Percentiles rank a stretch among this genome's conserved stretches.
Conservation (phyloP, 2,329 filamentous ascomycete genomes). For the Aspergillus sclerotialis region DNA sequence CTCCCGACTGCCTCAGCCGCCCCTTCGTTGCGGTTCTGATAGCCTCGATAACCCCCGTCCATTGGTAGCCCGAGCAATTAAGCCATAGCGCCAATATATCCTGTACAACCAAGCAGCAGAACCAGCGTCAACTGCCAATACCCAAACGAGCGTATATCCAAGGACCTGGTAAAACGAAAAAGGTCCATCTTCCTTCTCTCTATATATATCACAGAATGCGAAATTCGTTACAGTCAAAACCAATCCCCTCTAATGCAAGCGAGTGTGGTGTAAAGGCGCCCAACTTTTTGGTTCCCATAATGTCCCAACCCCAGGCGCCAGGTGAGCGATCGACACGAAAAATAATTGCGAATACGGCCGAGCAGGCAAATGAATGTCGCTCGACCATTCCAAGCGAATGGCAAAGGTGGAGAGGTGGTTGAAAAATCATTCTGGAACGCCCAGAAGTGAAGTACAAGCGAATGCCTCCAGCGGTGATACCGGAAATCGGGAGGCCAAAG, state of each 20-base stretch:
- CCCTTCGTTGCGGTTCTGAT: not conserved
- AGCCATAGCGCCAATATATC: not conserved
- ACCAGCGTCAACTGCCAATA: not conserved
- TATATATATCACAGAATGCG: constrained; percentile 28
- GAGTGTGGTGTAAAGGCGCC: constrained; percentile 31
- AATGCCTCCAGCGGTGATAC: constrained; percentile 26
- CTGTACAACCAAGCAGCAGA: not conserved
- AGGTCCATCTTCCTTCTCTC: constrained; percentile 8
- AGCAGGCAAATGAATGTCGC: constrained; percentile 20
- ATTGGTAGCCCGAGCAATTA: not conserved
- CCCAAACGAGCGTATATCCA: constrained; percentile 4
- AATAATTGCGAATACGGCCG: constrained; percentile 26
- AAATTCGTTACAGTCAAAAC: constrained; percentile 20
- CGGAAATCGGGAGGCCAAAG: not conserved
- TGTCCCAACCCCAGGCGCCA: constrained; percentile 28
- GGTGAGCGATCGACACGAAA: constrained; percentile 35
- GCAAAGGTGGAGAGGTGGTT: no score
- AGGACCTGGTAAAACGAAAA: constrained; percentile 3
- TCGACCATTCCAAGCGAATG: constrained; percentile 23
- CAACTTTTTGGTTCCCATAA: constrained; percentile 18
- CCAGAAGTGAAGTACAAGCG: constrained; percentile 27
- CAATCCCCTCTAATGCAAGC: constrained; percentile 29
- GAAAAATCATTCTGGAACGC: constrained; percentile 13
- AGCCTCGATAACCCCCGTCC: no score
- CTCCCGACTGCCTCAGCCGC: not conserved